phyloP scores from a whole-genome alignment of 441 rosid genomes.

The Mallotus repandus region DNA sequence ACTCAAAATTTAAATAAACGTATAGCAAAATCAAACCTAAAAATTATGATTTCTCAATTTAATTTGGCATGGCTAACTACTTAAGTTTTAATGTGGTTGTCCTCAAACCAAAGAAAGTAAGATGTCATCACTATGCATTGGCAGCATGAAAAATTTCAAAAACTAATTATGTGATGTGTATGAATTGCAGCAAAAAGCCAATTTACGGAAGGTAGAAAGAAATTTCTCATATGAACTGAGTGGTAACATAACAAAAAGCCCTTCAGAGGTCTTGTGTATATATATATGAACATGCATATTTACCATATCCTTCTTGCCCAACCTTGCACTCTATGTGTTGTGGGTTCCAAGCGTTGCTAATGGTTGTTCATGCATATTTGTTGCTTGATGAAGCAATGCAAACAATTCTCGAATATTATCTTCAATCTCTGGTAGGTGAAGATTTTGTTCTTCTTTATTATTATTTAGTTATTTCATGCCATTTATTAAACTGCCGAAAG shows the following conservation, averaged over 20 bases:
- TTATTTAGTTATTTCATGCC: too few relatives aligned
- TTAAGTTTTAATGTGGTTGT: too few relatives aligned
- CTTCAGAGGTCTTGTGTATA: not conserved
- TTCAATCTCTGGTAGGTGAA: not conserved
- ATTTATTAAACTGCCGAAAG: not conserved
- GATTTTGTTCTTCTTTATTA: not conserved
- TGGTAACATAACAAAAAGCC: not conserved
- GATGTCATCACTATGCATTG: too few relatives aligned
- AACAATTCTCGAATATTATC: too few relatives aligned
- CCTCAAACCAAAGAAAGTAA: too few relatives aligned
- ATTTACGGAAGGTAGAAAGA: conserved; percentile 30
- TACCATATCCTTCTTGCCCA: not conserved
- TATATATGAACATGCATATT: not conserved
- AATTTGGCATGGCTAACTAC: too few relatives aligned
- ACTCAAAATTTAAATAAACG: too few relatives aligned
- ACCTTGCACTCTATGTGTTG: not conserved
- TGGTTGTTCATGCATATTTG: too few relatives aligned
- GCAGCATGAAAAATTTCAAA: too few relatives aligned
- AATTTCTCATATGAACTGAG: conserved; percentile 21
- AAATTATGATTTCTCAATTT: too few relatives aligned
- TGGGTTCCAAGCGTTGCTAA: too few relatives aligned
- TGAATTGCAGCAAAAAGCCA: conserved; percentile 8
- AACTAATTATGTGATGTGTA: not conserved
- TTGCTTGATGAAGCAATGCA: not conserved
- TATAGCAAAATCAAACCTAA: too few relatives aligned